A percentile compares a stretch with the other conserved stretches of the same genome.
phyloP scores from a whole-genome alignment of 2,329 filamentous ascomycete genomes.

The Aspergillus sp. region DNA sequence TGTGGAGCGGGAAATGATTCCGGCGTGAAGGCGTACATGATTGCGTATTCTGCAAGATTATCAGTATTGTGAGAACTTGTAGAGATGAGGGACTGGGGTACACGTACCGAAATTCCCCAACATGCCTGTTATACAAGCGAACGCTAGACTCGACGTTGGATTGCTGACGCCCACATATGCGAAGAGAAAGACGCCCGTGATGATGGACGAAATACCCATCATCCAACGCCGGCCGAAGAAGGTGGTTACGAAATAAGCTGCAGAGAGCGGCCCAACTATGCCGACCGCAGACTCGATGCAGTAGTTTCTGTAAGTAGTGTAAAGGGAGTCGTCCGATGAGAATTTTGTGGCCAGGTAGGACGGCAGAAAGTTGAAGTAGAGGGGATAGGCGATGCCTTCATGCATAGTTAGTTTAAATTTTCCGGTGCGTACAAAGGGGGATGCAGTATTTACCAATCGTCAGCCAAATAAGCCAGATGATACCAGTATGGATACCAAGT shows the following conservation, averaged over 20 bases:
- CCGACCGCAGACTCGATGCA: conserved; percentile 40
- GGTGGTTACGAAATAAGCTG: conserved; percentile 45
- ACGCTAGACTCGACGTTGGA: conserved; percentile 34
- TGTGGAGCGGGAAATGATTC: conserved; percentile 32
- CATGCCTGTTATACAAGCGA: conserved; percentile 48
- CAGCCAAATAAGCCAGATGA: conserved; percentile 48
- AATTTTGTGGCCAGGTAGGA: conserved; percentile 48
- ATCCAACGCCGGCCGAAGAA: conserved; percentile 48
- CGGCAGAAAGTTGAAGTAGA: conserved; percentile 52
- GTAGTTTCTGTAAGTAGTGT: conserved; percentile 29
- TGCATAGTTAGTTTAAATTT: background rate
- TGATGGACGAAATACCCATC: conserved; percentile 47
- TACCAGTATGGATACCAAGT: conserved; percentile 31
- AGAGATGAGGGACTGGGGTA: too few species aligned
- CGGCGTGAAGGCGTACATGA: conserved; percentile 33
- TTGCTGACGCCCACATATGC: conserved; percentile 48
- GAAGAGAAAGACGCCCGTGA: conserved; percentile 52
- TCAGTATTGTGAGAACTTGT: background rate
- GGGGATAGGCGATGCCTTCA: conserved; percentile 48
- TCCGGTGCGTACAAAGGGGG: accelerated
- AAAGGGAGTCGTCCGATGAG: conserved; percentile 25
- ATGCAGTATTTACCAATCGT: conserved; percentile 33
- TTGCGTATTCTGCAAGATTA: conserved; percentile 29
- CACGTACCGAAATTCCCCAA: conserved; percentile 41
- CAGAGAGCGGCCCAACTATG: conserved; percentile 45